Evolutionary conservation across 805 yeast genomes (phyloP).

Genomic region (Candida awuae): DNA sequence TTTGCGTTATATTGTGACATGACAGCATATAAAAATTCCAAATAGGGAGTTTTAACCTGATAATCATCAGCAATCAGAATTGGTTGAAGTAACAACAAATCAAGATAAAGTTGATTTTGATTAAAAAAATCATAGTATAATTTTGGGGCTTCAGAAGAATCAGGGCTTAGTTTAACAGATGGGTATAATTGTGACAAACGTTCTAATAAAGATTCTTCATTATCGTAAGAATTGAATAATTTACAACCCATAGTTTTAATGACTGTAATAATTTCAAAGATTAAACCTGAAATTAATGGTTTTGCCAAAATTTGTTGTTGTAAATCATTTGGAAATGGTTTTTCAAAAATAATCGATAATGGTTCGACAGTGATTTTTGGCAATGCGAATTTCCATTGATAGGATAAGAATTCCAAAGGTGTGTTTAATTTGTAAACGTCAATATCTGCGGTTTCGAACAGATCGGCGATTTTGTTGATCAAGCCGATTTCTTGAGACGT

Average conservation of each 20-base stretch:
- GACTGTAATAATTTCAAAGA: slow-evolving; percentile 65
- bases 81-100: slow-evolving; percentile 74
- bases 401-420: slow-evolving; percentile 52
- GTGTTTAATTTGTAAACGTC: slow-evolving; percentile 43
- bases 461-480: slow-evolving; percentile 30
- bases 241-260: slow-evolving; percentile 72
- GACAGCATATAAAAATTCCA: slow-evolving; percentile 78
- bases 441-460: slow-evolving; percentile 33
- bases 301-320: slow-evolving; percentile 68
- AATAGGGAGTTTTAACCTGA: slow-evolving; percentile 79
- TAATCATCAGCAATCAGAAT: slow-evolving; percentile 85
- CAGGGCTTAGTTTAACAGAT: slow-evolving; percentile 17
- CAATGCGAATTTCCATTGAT: slow-evolving; percentile 81
- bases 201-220: slow-evolving; percentile 49
- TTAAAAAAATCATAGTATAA: slow-evolving; percentile 60
- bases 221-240: slow-evolving; percentile 61
- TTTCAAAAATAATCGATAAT: slow-evolving; percentile 64
- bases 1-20: slow-evolving; percentile 54
- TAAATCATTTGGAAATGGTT: slow-evolving; percentile 51
- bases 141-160: slow-evolving; percentile 43
- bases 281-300: slow-evolving; percentile 75
- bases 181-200: slow-evolving; percentile 45
- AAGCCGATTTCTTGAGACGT: slow-evolving; percentile 33
- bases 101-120: slow-evolving; percentile 55
- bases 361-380: slow-evolving; percentile 76